These are phyloP conservation scores for Miscanthus lutarioriparius DNA, from an alignment of 176 grass and related monocot species.

Conservation along the genomic window DNA sequence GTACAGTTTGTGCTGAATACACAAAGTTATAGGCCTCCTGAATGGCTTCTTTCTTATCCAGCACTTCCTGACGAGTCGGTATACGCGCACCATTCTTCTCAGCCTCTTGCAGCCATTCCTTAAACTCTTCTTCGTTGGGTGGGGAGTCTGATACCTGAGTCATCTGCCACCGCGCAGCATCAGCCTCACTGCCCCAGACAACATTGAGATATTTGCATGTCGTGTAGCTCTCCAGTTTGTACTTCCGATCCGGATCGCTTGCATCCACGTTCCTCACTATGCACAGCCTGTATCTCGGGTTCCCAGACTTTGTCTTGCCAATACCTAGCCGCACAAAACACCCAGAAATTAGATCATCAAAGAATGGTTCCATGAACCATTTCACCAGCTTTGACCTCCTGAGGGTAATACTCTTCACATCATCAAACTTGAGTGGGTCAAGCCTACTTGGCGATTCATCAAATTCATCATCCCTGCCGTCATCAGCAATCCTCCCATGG, in stretches of 20 bases:
- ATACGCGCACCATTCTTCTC: slow-evolving; percentile 62
- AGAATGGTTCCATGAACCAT: slow-evolving; percentile 99
- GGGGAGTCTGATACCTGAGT: slow-evolving; percentile 79
- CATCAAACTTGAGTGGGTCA: slow-evolving; percentile 73
- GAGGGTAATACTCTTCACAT: slow-evolving; percentile 80
- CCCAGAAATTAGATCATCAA: slow-evolving; percentile 72
- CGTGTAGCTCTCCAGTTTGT: slow-evolving; percentile 76
- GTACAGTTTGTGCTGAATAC: slow-evolving; percentile 77
- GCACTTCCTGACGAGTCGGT: slow-evolving; percentile 79
- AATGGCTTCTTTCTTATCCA: slow-evolving; percentile 90
- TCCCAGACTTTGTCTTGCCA: slow-evolving; percentile 68
- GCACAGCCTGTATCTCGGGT: slow-evolving; percentile 77
- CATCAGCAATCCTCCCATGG: slow-evolving; percentile 44
- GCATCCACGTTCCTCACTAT: slow-evolving; percentile 88
- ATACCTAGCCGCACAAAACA: slow-evolving; percentile 91
- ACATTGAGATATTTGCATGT: slow-evolving; percentile 86
- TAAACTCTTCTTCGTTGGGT: slow-evolving; percentile 69
- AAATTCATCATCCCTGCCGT: slow-evolving; percentile 76
- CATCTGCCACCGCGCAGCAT: slow-evolving; percentile 88
- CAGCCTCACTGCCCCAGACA: slow-evolving; percentile 69
- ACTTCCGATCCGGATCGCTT: slow-evolving; percentile 61
- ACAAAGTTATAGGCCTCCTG: slow-evolving; percentile 63
- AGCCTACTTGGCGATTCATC: slow-evolving; percentile 62
- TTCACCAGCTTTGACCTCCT: slow-evolving; percentile 79
- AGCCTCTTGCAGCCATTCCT: slow-evolving; percentile 82